These are phyloP conservation scores for Lecanoromycetidae sp. DNA, from an alignment of 2,329 filamentous ascomycete species.

Conservation along the genomic window DNA sequence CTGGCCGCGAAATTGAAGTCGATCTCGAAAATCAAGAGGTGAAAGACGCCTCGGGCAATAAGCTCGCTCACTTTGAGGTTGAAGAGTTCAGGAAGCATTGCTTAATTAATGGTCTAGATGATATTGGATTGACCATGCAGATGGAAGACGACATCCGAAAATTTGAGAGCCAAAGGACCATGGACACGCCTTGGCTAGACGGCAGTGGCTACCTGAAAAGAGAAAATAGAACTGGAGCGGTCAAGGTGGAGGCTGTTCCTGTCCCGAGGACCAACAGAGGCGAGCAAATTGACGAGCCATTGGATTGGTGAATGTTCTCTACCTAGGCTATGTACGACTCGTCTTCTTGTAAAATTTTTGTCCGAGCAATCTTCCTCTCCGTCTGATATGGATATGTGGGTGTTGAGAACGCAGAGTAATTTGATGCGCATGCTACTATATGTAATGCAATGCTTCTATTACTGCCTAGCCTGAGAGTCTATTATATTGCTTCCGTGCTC, in stretches of 20 bases:
- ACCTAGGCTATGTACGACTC: not conserved
- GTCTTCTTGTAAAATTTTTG: not conserved
- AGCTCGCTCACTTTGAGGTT: conserved; percentile 69
- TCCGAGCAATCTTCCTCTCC: too few species aligned
- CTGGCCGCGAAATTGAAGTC: conserved; percentile 74
- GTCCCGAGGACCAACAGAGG: conserved; percentile 84
- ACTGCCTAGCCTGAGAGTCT: too few species aligned
- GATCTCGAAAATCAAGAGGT: conserved; percentile 78
- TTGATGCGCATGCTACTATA: too few species aligned
- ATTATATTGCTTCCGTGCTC: too few species aligned
- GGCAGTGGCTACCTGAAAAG: conserved; percentile 65
- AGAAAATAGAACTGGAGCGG: conserved; percentile 41
- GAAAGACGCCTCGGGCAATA: conserved; percentile 60
- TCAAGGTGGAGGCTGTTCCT: conserved; percentile 52
- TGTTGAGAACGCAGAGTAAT: too few species aligned
- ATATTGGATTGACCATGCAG: conserved; percentile 90
- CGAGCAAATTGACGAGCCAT: conserved; percentile 67
- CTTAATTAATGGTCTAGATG: conserved; percentile 82
- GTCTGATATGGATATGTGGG: too few species aligned
- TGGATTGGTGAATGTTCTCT: conserved; percentile 57
- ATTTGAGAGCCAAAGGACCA: conserved; percentile 67
- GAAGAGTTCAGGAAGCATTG: conserved; percentile 94
- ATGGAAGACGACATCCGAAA: conserved; percentile 75
- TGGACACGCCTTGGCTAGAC: conserved; percentile 81
- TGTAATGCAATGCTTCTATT: too few species aligned